These are phyloP conservation scores for Debaryomyces maramus DNA, from an alignment of 805 yeast genomes.

Conservation along the genomic window DNA sequence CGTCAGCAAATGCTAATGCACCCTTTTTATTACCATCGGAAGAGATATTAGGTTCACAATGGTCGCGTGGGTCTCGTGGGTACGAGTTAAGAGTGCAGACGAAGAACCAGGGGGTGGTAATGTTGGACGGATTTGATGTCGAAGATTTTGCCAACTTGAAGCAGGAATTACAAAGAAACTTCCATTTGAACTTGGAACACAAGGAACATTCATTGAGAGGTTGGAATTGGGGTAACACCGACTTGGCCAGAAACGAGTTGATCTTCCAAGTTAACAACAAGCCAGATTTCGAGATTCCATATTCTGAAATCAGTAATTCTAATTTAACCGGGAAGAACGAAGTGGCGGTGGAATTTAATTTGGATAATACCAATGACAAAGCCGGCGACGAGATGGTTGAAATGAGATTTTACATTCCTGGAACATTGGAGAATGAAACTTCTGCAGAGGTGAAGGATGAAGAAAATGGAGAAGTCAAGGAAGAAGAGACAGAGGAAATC, in stretches of 20 bases:
- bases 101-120: conserved; percentile 79
- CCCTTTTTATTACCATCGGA: conserved; percentile 91
- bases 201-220: conserved; percentile 94
- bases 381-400: conserved; percentile 97
- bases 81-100: conserved; percentile 88
- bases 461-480: conserved; percentile 30
- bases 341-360: conserved; percentile 83
- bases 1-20: conserved; percentile 44
- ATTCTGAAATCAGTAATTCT: conserved; percentile 73
- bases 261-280: conserved; percentile 81
- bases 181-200: conserved; percentile 70
- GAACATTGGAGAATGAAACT: conserved; percentile 59
- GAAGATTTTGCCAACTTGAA: conserved; percentile 81
- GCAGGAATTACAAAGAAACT: conserved; percentile 77
- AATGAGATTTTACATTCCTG: conserved; percentile 90
- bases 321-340: conserved; percentile 91
- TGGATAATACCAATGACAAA: conserved; percentile 55
- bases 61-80: conserved; percentile 95
- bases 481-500: conserved; percentile 47
- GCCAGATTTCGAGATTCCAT: conserved; percentile 92
- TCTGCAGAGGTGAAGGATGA: conserved; percentile 21
- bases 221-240: conserved; percentile 98
- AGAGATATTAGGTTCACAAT: conserved; percentile 73
- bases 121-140: conserved; percentile 87
- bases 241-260: conserved; percentile 88